Evolutionary conservation across 352 stramenopile genomes (phyloP).

Genomic region (Phytophthora parvispora): DNA sequence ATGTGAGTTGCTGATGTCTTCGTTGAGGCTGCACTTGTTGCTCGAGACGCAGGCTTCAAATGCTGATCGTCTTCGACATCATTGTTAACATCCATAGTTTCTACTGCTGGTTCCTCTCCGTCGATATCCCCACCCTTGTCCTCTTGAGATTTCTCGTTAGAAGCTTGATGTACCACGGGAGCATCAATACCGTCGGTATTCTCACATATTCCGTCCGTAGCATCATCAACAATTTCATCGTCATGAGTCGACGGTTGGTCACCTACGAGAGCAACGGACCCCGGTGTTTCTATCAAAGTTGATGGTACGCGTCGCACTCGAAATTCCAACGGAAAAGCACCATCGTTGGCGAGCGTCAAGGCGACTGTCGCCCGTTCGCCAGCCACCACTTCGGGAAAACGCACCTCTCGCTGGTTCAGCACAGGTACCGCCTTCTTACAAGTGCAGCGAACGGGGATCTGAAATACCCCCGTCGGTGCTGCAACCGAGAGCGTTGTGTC

Average conservation of each 20-base stretch:
- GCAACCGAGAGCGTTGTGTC: slow-evolving; percentile 66
- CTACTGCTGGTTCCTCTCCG: neutral
- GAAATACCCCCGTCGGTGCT: slow-evolving; percentile 84
- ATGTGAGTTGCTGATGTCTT: neutral
- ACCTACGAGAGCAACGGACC: neutral
- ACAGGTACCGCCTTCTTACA: slow-evolving; percentile 84
- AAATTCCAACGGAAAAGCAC: slow-evolving; percentile 75
- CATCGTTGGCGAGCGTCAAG: slow-evolving; percentile 77
- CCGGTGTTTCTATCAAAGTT: neutral
- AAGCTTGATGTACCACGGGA: neutral
- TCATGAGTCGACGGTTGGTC: neutral
- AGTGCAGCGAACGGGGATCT: slow-evolving; percentile 84
- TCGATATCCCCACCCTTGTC: neutral
- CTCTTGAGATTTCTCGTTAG: slow-evolving; percentile 16
- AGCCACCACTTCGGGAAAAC: slow-evolving; percentile 81
- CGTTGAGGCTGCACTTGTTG: slow-evolving; percentile 7
- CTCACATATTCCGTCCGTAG: too few relatives aligned
- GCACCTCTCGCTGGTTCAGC: slow-evolving; percentile 49
- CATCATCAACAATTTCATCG: neutral
- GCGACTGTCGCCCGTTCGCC: slow-evolving; percentile 73
- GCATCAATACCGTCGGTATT: neutral
- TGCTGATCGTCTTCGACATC: neutral
- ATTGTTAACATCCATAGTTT: neutral
- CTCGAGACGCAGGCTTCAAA: neutral
- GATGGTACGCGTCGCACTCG: slow-evolving; percentile 19